These are phyloP conservation scores for Lentinula lateritia DNA, from an alignment of 768 basidiomycete species.

Conservation along the genomic window DNA sequence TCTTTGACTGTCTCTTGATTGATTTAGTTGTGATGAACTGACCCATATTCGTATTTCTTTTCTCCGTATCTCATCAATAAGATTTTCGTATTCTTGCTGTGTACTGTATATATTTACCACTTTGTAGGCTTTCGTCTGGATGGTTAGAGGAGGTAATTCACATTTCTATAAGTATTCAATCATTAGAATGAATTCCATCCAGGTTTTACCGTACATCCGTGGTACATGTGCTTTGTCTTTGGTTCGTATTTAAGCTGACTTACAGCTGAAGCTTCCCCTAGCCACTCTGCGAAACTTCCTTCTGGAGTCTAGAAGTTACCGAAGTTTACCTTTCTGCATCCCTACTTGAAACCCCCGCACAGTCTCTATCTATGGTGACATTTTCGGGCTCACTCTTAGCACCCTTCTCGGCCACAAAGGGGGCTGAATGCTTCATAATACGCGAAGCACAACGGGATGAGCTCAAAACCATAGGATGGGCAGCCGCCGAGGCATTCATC, in stretches of 20 bases:
- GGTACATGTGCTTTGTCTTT: not conserved
- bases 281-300: too few relatives aligned
- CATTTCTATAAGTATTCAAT: not conserved
- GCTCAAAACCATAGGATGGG: not conserved
- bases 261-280: too few relatives aligned
- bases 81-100: too few relatives aligned
- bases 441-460: not conserved
- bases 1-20: not conserved
- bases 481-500: conserved; percentile 1
- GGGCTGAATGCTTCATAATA: not conserved
- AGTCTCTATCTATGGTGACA: not conserved
- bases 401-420: not conserved
- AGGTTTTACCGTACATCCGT: not conserved
- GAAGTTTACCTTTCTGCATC: too few relatives aligned
- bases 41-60: too few relatives aligned
- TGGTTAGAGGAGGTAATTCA: not conserved
- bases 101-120: too few relatives aligned
- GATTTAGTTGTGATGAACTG: not conserved
- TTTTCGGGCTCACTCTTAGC: not conserved
- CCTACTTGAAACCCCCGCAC: too few relatives aligned
- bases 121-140: too few relatives aligned
- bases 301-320: too few relatives aligned
- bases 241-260: too few relatives aligned
- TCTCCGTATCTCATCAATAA: too few relatives aligned
- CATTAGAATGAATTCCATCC: too few relatives aligned